Conservation (phyloP, 441 rosid genomes). For the Brassica balearica region DNA sequence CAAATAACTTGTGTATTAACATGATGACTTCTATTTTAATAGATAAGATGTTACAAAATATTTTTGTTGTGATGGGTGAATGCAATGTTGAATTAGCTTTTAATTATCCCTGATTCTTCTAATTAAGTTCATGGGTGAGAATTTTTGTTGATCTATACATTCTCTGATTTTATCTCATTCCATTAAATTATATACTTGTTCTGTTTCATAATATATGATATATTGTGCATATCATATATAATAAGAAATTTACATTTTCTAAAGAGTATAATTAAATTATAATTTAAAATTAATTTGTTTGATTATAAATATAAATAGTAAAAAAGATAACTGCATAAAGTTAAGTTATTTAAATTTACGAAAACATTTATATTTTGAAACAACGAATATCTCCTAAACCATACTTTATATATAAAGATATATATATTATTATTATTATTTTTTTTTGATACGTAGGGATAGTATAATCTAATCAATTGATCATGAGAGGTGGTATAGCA, state of each 20-base stretch:
- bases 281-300: no score
- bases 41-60: background rate
- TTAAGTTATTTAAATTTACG: background rate
- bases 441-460: no score
- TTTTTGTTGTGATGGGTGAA: constrained; percentile 4
- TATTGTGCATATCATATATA: no score
- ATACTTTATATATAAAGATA: no score
- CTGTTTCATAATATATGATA: no score
- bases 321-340: no score
- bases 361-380: background rate
- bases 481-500: background rate
- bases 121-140: background rate
- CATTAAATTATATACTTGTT: no score
- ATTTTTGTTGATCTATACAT: background rate
- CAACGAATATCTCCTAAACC: background rate
- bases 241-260: background rate
- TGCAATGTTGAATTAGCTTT: background rate
- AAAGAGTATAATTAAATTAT: no score
- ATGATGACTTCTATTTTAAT: background rate
- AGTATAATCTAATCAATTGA: no score
- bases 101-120: background rate
- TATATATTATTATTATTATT: no score
- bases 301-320: no score
- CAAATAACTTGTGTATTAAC: background rate
- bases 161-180: background rate